Conservation (phyloP, 352 stramenopile species). For the Globisporangium canariense region DNA sequence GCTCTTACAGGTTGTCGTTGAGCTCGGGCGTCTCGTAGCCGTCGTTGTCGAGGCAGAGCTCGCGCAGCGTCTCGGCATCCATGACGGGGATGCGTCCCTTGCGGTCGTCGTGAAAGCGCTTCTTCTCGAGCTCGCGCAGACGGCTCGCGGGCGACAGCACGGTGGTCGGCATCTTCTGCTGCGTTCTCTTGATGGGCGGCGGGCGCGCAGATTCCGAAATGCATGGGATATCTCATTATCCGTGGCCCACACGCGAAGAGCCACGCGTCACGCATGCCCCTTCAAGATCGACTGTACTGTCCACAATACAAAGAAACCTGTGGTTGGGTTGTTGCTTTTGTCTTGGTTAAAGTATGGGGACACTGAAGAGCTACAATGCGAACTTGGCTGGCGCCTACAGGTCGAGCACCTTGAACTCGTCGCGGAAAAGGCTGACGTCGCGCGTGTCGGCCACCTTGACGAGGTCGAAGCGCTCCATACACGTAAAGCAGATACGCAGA, state of each 20-base stretch:
- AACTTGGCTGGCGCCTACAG: constrained; percentile 26
- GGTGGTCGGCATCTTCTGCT: constrained; percentile 33
- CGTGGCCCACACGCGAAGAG: background rate
- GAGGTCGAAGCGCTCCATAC: constrained; percentile 96
- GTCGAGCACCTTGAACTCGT: constrained; percentile 85
- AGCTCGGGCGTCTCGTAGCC: constrained; percentile 22
- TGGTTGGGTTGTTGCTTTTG: background rate
- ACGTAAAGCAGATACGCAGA: constrained; percentile 97
- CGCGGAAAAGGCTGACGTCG: constrained; percentile 73
- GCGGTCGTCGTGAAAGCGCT: constrained; percentile 57
- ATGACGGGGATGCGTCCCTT: constrained; percentile 83
- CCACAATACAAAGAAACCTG: background rate
- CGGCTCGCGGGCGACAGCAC: constrained; percentile 48
- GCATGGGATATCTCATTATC: background rate
- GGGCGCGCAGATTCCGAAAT: background rate
- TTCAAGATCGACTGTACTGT: background rate
- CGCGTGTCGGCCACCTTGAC: constrained; percentile 89
- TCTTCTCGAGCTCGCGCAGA: constrained; percentile 64
- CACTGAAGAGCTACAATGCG: background rate
- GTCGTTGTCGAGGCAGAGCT: constrained; percentile 88
- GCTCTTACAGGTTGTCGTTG: constrained; percentile 80
- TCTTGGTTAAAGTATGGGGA: constrained; percentile 1
- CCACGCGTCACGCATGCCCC: background rate
- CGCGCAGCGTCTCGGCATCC: constrained; percentile 78
- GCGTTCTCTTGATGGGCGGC: background rate